A percentile compares a stretch with the other conserved stretches of the same genome.
phyloP scores from a whole-genome alignment of 192 early-diverging fungal genomes.

The Rhizophagus prolifer region DNA sequence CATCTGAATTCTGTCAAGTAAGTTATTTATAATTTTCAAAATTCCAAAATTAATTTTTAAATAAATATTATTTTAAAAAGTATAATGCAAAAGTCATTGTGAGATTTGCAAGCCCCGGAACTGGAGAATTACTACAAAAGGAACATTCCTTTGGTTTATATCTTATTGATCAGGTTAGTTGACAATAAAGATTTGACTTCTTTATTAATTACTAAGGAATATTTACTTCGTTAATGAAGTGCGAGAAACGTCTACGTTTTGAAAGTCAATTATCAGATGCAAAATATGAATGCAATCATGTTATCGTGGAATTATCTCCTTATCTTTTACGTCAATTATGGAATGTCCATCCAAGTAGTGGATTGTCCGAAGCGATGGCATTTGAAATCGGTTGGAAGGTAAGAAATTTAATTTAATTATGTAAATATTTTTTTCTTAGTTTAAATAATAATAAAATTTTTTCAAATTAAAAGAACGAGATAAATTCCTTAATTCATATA shows the following conservation, averaged over 20 bases:
- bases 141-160: slow-evolving; percentile 46
- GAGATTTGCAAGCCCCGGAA: slow-evolving; percentile 41
- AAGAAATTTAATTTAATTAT: too few species aligned
- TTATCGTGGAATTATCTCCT: background rate
- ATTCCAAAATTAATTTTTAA: background rate
- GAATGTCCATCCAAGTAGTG: slow-evolving; percentile 11
- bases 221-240: background rate
- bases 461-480: background rate
- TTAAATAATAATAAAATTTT: too few species aligned
- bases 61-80: background rate
- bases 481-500: background rate
- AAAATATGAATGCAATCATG: background rate
- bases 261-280: background rate
- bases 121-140: slow-evolving; percentile 34
- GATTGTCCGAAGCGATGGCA: background rate
- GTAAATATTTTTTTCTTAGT: too few species aligned
- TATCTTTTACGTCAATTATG: slow-evolving; percentile 1
- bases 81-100: slow-evolving; percentile 23
- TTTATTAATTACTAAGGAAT: background rate
- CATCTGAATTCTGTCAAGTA: slow-evolving; percentile 11
- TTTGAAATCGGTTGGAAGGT: background rate
- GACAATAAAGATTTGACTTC: background rate
- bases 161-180: slow-evolving; percentile 32
- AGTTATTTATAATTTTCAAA: background rate
- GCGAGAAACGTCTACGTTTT: background rate